These are phyloP conservation scores for Jimgerdemannia lactiflua DNA, from an alignment of 192 early-diverging fungal species.

Conservation along the genomic window DNA sequence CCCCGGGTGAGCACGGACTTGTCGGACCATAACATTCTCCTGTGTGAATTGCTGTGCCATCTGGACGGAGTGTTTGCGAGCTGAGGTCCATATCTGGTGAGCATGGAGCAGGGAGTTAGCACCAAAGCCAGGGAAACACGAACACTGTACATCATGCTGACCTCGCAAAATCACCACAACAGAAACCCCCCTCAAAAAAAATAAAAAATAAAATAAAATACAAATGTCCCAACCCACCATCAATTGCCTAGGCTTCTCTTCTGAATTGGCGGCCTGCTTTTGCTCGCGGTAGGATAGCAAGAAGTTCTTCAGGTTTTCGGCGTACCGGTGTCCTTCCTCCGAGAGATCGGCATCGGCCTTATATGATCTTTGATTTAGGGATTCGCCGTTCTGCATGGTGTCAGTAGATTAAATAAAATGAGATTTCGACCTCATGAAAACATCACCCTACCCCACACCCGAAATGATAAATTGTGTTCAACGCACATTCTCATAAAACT, in stretches of 20 bases:
- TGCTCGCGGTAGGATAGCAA: constrained; percentile 43
- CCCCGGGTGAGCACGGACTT: constrained; percentile 69
- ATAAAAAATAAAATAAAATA: background rate
- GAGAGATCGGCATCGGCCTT: constrained; percentile 70
- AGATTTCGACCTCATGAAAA: no score
- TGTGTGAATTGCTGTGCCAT: constrained; percentile 67
- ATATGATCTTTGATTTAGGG: constrained; percentile 63
- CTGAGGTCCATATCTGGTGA: constrained; percentile 73
- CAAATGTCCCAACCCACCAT: constrained; percentile 11
- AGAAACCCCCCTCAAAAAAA: background rate
- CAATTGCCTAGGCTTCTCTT: constrained; percentile 31
- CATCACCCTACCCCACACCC: background rate
- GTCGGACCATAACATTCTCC: constrained; percentile 51
- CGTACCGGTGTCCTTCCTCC: constrained; percentile 57
- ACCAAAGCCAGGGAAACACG: background rate
- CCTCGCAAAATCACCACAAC: no score
- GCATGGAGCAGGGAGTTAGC: constrained; percentile 3
- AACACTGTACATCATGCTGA: background rate
- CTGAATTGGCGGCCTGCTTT: constrained; percentile 34
- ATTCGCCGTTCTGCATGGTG: constrained; percentile 51
- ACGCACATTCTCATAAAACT: no score
- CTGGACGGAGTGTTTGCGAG: constrained; percentile 62
- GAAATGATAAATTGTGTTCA: no score
- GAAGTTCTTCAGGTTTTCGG: constrained; percentile 61
- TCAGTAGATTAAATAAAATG: background rate